phyloP scores from a whole-genome alignment of 1,139 yeast genomes.

The Candida labiduridarum region DNA sequence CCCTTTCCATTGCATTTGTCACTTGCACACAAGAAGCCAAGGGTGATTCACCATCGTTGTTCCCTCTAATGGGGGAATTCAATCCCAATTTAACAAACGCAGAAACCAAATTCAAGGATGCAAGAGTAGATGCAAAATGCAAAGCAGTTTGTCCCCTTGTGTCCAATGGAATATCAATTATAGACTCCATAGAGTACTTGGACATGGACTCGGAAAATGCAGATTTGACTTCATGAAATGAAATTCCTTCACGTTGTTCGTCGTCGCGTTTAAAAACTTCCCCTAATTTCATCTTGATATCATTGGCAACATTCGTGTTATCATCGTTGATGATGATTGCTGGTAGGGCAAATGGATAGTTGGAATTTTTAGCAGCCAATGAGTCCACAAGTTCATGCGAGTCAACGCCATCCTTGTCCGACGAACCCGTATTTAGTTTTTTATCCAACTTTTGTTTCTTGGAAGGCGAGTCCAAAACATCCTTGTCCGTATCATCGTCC shows the following conservation, averaged over 20 bases:
- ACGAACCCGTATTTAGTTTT: not conserved
- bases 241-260: conserved; percentile 28
- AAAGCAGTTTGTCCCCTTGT: conserved; percentile 47
- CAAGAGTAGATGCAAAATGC: conserved; percentile 50
- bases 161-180: conserved; percentile 44
- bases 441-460: conserved; percentile 28
- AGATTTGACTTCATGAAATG: conserved; percentile 36
- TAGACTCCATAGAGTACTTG: conserved; percentile 13
- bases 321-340: conserved; percentile 46
- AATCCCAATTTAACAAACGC: conserved; percentile 39
- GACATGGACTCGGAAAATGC: conserved; percentile 25
- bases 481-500: conserved; percentile 15
- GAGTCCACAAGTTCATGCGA: conserved; percentile 18
- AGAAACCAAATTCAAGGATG: conserved; percentile 39
- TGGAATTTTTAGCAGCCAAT: conserved; percentile 37
- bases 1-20: conserved; percentile 50
- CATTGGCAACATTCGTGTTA: conserved; percentile 44
- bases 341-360: conserved; percentile 55
- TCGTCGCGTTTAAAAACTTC: conserved; percentile 49
- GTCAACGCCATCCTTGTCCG: not conserved
- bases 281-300: conserved; percentile 53
- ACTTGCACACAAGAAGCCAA: conserved; percentile 44
- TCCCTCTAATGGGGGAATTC: conserved; percentile 47
- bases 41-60: conserved; percentile 43
- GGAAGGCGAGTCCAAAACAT: conserved; percentile 33